These are phyloP conservation scores for Starmerella apicola DNA, from an alignment of 805 yeast species.

Conservation along the genomic window DNA sequence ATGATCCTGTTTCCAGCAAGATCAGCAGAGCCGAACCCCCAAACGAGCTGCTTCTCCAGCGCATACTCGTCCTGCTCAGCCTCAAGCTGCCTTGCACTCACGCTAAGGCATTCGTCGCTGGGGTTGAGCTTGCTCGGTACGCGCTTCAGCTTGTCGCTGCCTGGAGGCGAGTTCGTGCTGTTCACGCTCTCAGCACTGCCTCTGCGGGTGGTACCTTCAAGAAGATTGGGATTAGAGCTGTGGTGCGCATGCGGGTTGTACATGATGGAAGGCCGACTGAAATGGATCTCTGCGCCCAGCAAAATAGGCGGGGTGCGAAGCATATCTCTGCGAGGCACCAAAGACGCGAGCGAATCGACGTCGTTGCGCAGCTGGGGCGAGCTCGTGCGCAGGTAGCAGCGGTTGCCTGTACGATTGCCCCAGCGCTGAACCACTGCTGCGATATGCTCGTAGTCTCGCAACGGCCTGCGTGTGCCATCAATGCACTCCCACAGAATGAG, in stretches of 20 bases:
- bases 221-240: neutral
- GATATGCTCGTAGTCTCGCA: slow-evolving; percentile 21
- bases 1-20: slow-evolving; percentile 8
- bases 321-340: slow-evolving; percentile 26
- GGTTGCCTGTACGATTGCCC: slow-evolving; percentile 10
- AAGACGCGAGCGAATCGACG: slow-evolving; percentile 23
- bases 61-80: slow-evolving; percentile 11
- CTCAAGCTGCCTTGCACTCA: slow-evolving; percentile 4
- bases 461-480: slow-evolving; percentile 22
- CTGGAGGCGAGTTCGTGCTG: neutral
- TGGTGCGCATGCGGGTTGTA: slow-evolving; percentile 12
- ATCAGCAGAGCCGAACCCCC: slow-evolving; percentile 16
- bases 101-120: slow-evolving; percentile 4
- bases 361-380: slow-evolving; percentile 20
- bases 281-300: slow-evolving; percentile 14
- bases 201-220: no score
- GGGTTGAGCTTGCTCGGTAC: slow-evolving; percentile 14
- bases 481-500: slow-evolving; percentile 25
- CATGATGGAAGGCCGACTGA: slow-evolving; percentile 16
- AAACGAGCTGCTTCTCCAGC: slow-evolving; percentile 14
- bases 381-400: slow-evolving; percentile 18
- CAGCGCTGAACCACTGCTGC: slow-evolving; percentile 18
- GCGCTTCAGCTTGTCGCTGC: slow-evolving; percentile 4
- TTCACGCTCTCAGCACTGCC: no score
- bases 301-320: slow-evolving; percentile 18